Evolutionary conservation across 306 rosid species (phyloP).

Genomic region (Vigna nakashimae): DNA sequence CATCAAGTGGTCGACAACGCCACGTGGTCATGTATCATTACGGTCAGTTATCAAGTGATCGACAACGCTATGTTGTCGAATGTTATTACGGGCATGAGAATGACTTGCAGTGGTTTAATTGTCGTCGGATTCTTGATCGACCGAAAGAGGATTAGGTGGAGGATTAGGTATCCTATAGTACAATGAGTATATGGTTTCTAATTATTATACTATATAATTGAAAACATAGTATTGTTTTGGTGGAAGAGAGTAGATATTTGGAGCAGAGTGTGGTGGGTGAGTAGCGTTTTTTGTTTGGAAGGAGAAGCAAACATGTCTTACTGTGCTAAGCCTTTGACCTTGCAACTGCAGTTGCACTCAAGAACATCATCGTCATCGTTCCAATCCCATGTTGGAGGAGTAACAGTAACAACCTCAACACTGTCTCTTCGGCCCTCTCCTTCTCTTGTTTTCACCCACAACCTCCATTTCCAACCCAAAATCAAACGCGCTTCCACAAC

Average conservation of each 20-base stretch:
- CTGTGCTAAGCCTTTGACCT: conserved; percentile 50
- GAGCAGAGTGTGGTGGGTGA: neutral
- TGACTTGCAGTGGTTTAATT: too few relatives aligned
- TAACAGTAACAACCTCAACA: conserved; percentile 34
- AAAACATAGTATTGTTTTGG: too few relatives aligned
- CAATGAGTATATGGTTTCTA: too few relatives aligned
- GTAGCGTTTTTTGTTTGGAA: neutral
- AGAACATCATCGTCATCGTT: conserved; percentile 38
- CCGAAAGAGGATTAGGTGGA: too few relatives aligned
- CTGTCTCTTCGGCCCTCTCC: conserved; percentile 42
- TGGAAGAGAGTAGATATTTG: conserved; percentile 1
- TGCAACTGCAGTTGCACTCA: conserved; percentile 30
- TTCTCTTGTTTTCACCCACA: conserved; percentile 31
- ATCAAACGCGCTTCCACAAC: conserved; percentile 46
- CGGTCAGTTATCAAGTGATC: too few relatives aligned
- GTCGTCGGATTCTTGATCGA: too few relatives aligned
- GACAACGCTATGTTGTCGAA: too few relatives aligned
- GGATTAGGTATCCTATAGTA: too few relatives aligned
- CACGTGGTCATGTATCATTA: too few relatives aligned
- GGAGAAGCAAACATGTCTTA: conserved; percentile 34
- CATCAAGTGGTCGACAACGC: too few relatives aligned
- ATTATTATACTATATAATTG: too few relatives aligned
- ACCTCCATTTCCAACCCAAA: conserved; percentile 42
- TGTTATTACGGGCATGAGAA: too few relatives aligned
- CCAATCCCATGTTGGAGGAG: conserved; percentile 37